Conservation (phyloP, 2,329 filamentous ascomycete genomes). For the Aspergillus hortae region DNA sequence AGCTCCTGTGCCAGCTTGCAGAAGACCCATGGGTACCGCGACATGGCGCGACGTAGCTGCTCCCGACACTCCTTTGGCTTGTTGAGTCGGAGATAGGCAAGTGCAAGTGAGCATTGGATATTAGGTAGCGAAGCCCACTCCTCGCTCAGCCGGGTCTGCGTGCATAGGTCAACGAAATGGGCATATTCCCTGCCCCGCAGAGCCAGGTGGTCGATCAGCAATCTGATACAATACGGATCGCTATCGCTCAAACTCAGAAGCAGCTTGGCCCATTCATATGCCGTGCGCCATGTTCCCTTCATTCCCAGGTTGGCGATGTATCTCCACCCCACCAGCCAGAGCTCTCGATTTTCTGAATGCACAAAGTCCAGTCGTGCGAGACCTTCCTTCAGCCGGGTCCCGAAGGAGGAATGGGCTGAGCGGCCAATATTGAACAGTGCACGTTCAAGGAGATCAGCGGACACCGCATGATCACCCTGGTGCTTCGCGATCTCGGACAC, state of each 20-base stretch:
- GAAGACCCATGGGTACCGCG: constrained; percentile 79
- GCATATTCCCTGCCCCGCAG: constrained; percentile 74
- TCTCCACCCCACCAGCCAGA: constrained; percentile 85
- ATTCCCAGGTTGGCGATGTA: constrained; percentile 82
- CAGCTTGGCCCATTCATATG: constrained; percentile 89
- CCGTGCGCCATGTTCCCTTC: constrained; percentile 91
- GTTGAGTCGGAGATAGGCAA: constrained; percentile 71
- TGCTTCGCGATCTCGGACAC: constrained; percentile 90
- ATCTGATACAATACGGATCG: constrained; percentile 79
- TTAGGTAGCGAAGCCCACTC: constrained; percentile 61
- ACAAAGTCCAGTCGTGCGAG: constrained; percentile 76
- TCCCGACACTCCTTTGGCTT: constrained; percentile 63
- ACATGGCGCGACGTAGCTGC: constrained; percentile 65
- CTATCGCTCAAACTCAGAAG: constrained; percentile 69
- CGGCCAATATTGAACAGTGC: constrained; percentile 93
- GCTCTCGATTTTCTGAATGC: constrained; percentile 82
- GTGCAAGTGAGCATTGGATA: constrained; percentile 69
- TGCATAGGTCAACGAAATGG: constrained; percentile 69
- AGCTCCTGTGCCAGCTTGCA: constrained; percentile 75
- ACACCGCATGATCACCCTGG: constrained; percentile 80
- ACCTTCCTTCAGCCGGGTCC: constrained; percentile 70
- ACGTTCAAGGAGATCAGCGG: constrained; percentile 83
- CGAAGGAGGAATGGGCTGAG: constrained; percentile 78
- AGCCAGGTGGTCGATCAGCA: constrained; percentile 79
- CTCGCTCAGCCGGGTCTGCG: constrained; percentile 48